Evolutionary conservation across 2,329 filamentous ascomycete genomes (phyloP).

Genomic region (Ophiocordyceps camponoti-floridani): DNA sequence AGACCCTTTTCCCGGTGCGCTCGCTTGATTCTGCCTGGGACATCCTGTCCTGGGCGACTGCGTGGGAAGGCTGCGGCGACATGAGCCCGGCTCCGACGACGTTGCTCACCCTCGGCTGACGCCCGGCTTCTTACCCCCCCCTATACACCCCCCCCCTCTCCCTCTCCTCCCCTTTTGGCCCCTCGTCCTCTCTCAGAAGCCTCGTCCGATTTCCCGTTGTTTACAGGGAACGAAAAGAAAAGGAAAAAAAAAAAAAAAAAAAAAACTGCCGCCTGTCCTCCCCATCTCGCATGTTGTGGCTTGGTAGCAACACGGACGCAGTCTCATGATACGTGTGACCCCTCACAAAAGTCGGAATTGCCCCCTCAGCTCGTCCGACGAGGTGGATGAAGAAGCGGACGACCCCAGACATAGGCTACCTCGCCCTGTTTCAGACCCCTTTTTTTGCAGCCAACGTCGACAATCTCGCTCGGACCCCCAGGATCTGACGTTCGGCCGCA

Average conservation of each 20-base stretch:
- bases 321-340: slow-evolving; percentile 5
- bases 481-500: slow-evolving; percentile 3
- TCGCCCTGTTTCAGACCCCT: slow-evolving; percentile 5
- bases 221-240: too few relatives aligned
- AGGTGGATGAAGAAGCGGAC: neutral
- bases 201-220: too few relatives aligned
- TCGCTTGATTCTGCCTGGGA: neutral
- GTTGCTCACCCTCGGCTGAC: neutral
- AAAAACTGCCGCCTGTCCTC: neutral
- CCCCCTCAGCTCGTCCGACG: neutral
- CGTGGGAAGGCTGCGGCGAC: neutral
- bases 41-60: too few relatives aligned
- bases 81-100: neutral
- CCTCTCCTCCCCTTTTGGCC: too few relatives aligned
- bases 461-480: slow-evolving; percentile 5
- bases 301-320: slow-evolving; percentile 5
- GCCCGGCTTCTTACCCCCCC: neutral
- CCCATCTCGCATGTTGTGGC: neutral
- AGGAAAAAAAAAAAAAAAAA: too few relatives aligned
- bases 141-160: too few relatives aligned
- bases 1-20: neutral
- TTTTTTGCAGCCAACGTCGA: slow-evolving; percentile 1
- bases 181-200: too few relatives aligned
- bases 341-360: slow-evolving; percentile 4
- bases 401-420: slow-evolving; percentile 3